phyloP scores from a whole-genome alignment of 2,329 filamentous ascomycete species.

The Fusarium humuli region DNA sequence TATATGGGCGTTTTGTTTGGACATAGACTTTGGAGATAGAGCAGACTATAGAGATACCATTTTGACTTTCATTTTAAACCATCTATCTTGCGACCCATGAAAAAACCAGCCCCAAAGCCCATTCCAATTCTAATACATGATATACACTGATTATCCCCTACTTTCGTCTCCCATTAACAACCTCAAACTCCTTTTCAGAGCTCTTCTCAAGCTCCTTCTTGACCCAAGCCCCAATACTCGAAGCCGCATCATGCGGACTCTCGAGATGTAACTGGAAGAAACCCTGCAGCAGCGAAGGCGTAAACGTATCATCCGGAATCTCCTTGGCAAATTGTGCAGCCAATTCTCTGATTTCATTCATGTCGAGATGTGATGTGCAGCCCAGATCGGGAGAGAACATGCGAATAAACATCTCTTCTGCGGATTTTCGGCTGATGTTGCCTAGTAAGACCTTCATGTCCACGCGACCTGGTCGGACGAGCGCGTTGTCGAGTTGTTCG shows the following conservation, averaged over 20 bases:
- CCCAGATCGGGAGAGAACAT: conserved; percentile 57
- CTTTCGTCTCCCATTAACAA: conserved; percentile 33
- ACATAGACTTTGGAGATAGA: not conserved
- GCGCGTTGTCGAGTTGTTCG: conserved; percentile 71
- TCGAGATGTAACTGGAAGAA: conserved; percentile 59
- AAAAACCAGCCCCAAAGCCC: not conserved
- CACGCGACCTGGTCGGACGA: conserved; percentile 74
- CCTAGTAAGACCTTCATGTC: conserved; percentile 72
- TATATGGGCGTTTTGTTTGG: not conserved
- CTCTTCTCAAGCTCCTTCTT: conserved; percentile 49
- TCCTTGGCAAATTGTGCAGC: conserved; percentile 65
- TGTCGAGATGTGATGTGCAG: conserved; percentile 40
- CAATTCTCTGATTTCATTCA: conserved; percentile 56
- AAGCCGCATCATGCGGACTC: conserved; percentile 53
- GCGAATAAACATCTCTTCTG: conserved; percentile 60
- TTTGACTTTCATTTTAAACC: not conserved
- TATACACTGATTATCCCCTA: conserved; percentile 11
- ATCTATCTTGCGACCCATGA: not conserved
- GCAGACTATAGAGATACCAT: not conserved
- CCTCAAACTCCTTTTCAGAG: conserved; percentile 49
- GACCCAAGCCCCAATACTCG: conserved; percentile 53
- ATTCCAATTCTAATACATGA: not conserved
- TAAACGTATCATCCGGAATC: conserved; percentile 61
- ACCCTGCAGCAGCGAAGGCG: conserved; percentile 63
- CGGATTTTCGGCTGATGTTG: conserved; percentile 57